phyloP scores from a whole-genome alignment of 768 basidiomycete species.

The Calocybe cyanea region DNA sequence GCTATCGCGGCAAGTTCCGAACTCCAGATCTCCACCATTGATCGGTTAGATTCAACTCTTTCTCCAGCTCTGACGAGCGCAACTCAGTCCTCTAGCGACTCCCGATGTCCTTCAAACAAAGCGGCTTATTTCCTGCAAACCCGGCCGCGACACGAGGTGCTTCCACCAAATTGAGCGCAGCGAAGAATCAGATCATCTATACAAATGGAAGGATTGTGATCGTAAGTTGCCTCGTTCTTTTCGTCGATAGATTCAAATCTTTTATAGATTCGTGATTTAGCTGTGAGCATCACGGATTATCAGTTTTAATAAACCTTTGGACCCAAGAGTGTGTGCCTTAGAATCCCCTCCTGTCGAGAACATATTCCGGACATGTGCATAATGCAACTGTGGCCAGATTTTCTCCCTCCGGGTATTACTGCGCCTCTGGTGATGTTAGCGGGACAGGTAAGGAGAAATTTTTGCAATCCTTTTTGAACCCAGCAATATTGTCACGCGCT shows the following conservation, averaged over 20 bases:
- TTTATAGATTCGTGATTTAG: slow-evolving; percentile 74
- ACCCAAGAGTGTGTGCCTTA: slow-evolving; percentile 23
- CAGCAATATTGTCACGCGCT: background rate
- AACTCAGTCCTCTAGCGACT: no score
- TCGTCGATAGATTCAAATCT: background rate
- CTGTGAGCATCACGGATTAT: slow-evolving; percentile 40
- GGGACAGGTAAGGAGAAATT: slow-evolving; percentile 62
- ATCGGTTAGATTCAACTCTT: no score
- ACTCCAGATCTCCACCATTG: no score
- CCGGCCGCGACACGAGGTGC: slow-evolving; percentile 64
- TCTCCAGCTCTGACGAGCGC: no score
- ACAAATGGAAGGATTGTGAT: slow-evolving; percentile 81
- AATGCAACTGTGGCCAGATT: slow-evolving; percentile 86
- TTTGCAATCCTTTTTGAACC: background rate
- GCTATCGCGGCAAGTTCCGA: no score
- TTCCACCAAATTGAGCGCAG: slow-evolving; percentile 68
- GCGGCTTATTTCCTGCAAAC: slow-evolving; percentile 59
- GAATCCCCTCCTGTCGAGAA: slow-evolving; percentile 61
- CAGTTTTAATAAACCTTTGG: background rate
- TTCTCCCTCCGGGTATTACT: slow-evolving; percentile 93
- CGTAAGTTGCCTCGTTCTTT: slow-evolving; percentile 44
- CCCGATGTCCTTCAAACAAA: slow-evolving; percentile 47
- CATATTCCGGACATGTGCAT: slow-evolving; percentile 80
- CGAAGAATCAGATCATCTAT: slow-evolving; percentile 82
- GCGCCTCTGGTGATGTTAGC: slow-evolving; percentile 80